A percentile compares a stretch with the other conserved stretches of the same genome.
Conservation (phyloP, 2,329 filamentous ascomycete species). For the Stylonectria norvegica region DNA sequence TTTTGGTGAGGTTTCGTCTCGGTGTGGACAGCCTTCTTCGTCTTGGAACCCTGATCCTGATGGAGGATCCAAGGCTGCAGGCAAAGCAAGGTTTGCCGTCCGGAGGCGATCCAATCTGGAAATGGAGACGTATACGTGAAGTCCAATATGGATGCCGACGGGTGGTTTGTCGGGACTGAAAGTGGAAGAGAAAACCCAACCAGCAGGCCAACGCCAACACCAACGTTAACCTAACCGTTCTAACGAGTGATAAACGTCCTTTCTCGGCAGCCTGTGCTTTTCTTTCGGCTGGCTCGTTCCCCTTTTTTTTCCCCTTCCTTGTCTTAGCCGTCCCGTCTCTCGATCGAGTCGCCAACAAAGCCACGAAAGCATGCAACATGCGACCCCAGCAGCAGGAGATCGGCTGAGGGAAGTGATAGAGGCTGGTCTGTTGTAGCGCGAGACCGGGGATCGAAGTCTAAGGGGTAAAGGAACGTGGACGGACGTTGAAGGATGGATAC, state of each 20-base stretch:
- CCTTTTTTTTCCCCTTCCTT: background rate
- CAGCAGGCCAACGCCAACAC: too few relatives aligned
- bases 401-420: slow-evolving; percentile 7
- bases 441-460: slow-evolving; percentile 6
- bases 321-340: slow-evolving; percentile 2
- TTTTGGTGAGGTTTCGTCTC: slow-evolving; percentile 31
- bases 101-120: background rate
- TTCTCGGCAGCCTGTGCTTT: too few relatives aligned
- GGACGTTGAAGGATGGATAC: background rate
- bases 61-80: slow-evolving; percentile 28
- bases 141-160: background rate
- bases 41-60: slow-evolving; percentile 19
- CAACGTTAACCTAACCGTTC: too few relatives aligned
- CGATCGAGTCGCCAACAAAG: slow-evolving; percentile 3
- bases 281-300: background rate
- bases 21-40: background rate
- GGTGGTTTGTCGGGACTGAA: too few relatives aligned
- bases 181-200: too few relatives aligned
- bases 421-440: slow-evolving; percentile 5
- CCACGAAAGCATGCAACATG: background rate
- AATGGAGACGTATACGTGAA: background rate
- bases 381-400: slow-evolving; percentile 4
- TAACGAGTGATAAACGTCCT: too few relatives aligned
- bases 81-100: slow-evolving; percentile 13
- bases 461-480: slow-evolving; percentile 8